Evolutionary conservation across 2,329 filamentous ascomycete species (phyloP), one percentile per base, ranked within the genome.

Genomic region (Fusarium aywerte): DNA sequence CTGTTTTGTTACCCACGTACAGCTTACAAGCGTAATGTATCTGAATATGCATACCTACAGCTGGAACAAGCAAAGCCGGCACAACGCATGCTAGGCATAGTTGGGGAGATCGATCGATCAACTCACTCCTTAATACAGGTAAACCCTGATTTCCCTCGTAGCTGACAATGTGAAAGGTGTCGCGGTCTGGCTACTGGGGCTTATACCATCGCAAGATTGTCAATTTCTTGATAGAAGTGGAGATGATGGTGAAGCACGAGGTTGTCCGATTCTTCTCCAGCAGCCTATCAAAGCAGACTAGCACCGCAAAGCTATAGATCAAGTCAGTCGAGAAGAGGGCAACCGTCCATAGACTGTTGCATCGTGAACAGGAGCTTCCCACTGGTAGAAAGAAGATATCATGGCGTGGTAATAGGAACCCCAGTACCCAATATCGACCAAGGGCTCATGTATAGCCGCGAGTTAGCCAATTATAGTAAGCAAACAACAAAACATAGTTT

Each of bases 21-120:
- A 18, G 20, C 23, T 18, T 61, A 20, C 12, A n/a, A 25, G 10
- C 18, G 8, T 42, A 36, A 18, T 31, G 33, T 36, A 50, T 39
- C 42, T 29, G 8, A 15, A 32, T 31, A 20, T 27, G 38, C 13
- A 27, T 13, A 7, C n/a, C 6, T 27, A n/a, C 31, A 20, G 20
- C 23, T 25, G n/a, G 40, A 56, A 62, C 15, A 38, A 44, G 49
- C 43, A 62, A 57, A 31, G 27, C 57, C 33, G 23, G 21, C 43
- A 50, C 12, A 25, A 35, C 29, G 35, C 27, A n/a, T 27, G 20
- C 36, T 49, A 18, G 32, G 25, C 21, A 33, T 23, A 8, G 32
- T 15, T 47, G 21, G 18, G 23, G 27, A 38, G 27, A 31, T 31
- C 13, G 23, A 43, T 62, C 27, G 8, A 18, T 36, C 48, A 13